Base-by-base conservation (phyloP, 2,329 filamentous ascomycete genomes). In the Colletotrichum lupini region DNA sequence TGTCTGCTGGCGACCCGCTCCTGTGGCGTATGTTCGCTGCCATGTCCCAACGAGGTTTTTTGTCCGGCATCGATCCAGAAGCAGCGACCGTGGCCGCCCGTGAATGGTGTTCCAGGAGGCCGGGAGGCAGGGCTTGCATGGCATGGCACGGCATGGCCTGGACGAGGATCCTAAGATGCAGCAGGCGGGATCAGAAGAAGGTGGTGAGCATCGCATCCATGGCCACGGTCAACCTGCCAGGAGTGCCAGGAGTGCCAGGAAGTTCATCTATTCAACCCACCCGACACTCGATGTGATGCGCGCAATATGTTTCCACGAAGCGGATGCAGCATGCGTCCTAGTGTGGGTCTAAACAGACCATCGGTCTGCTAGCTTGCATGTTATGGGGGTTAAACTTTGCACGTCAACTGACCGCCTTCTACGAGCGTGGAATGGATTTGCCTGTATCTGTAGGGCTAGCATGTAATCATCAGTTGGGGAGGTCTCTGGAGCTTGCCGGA, bases 91-190 rank as follows among this genome's bases (percentile, higher is more conserved):
- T 62, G 69, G 69, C 65, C 55, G 37, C 70, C 55, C 24, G 70
- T 64, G 66, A 72, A 69, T 65, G 66, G 70, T 32, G 70, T 73
- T 64, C 70, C 70, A 69, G 70, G 35, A 64, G 70, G 66, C 53
- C 66, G 70, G 70, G 60, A 69, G 55, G 53, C 59, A 59, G 66
- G 67, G 59, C 70, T 69, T 68, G 59, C 70, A 73, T 73, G 67
- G 67, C 67, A 66, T 65, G 67, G 70, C 67, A 70, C 32, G 64
- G 69, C 53, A 63, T 46, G 59, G 69, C 58, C 63, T 71, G 55
- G 69, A 49, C 66, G 70, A 73, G 70, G 70, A 73, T 69, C 70
- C 69, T 69, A 66, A 73, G 70, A 73, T 73, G 70, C 66, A 69
- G 70, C 70, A 66, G 66, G 70, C 62, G 70, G 66, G 55, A 73